These are phyloP conservation scores for Mortierella antarctica DNA, from an alignment of 192 early-diverging fungal genomes.

Conservation along the genomic window DNA sequence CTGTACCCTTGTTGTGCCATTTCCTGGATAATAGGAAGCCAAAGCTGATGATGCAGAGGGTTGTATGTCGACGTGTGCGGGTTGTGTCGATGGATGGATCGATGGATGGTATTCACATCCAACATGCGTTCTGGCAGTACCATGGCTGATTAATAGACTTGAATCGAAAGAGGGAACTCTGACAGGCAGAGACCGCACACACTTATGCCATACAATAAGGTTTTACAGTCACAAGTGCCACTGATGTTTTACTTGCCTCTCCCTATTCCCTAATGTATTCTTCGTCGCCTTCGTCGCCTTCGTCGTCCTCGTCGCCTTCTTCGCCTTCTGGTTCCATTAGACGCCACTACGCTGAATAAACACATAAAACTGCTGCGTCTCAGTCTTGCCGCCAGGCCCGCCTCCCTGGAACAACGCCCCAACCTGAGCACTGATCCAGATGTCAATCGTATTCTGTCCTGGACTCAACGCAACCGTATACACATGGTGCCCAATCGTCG, in stretches of 20 bases:
- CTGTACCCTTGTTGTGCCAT: background rate
- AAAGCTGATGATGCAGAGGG: background rate
- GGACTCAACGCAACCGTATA: constrained; percentile 28
- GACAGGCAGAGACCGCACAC: background rate
- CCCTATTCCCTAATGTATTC: background rate
- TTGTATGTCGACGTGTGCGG: background rate
- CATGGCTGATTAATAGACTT: constrained; percentile 42
- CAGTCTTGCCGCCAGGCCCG: constrained; percentile 33
- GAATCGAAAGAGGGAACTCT: constrained; percentile 37
- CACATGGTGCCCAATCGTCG: constrained; percentile 35
- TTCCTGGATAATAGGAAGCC: background rate
- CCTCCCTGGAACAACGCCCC: constrained; percentile 49
- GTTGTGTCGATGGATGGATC: constrained; percentile 28
- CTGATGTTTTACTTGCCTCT: too few species aligned
- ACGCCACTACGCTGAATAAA: constrained; percentile 38
- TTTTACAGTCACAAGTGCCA: background rate
- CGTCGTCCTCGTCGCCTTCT: background rate
- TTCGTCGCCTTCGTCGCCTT: background rate
- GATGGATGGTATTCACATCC: constrained; percentile 8
- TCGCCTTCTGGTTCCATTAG: background rate
- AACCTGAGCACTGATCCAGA: constrained; percentile 52
- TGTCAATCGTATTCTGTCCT: constrained; percentile 45
- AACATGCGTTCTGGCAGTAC: constrained; percentile 11
- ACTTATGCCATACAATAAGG: background rate
- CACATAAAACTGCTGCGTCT: constrained; percentile 47